phyloP scores from a whole-genome alignment of 768 basidiomycete species.

The Boletus vermiculosoides region DNA sequence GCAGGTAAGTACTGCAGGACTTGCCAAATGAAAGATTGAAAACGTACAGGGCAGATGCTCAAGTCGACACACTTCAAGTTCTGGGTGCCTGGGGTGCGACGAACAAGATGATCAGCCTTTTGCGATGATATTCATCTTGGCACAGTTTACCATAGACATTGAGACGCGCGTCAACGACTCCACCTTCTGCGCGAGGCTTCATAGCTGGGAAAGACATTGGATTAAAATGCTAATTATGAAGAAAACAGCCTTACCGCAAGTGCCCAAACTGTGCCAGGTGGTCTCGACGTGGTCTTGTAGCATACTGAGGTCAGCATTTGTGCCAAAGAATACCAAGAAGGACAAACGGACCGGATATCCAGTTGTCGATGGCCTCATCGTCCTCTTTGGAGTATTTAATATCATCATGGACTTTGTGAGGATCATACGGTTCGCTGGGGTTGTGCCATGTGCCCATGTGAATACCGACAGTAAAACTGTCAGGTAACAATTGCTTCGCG shows the following conservation, averaged over 20 bases:
- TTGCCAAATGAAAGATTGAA: neutral
- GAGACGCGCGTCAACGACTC: conserved; percentile 62
- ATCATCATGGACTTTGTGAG: conserved; percentile 58
- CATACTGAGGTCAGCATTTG: neutral
- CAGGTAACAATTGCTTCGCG: conserved; percentile 58
- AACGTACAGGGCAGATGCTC: conserved; percentile 66
- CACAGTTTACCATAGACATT: conserved; percentile 48
- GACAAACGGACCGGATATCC: conserved; percentile 43
- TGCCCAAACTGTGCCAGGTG: conserved; percentile 71
- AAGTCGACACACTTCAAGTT: conserved; percentile 69
- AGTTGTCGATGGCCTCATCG: conserved; percentile 70
- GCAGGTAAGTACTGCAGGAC: neutral
- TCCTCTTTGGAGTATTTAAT: conserved; percentile 67
- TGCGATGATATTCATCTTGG: conserved; percentile 11
- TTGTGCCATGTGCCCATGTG: conserved; percentile 71
- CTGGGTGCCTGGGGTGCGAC: conserved; percentile 42
- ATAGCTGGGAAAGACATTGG: conserved; percentile 20
- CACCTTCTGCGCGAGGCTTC: conserved; percentile 65
- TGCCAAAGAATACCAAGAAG: neutral
- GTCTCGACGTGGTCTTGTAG: conserved; percentile 62
- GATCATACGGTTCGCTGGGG: conserved; percentile 53
- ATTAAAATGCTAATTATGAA: neutral
- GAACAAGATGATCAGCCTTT: neutral
- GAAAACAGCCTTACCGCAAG: conserved; percentile 26
- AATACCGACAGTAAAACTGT: conserved; percentile 64